Percentiles rank a stretch among this genome's conserved stretches.
phyloP scores from a whole-genome alignment of 176 grass and related monocot species.

The Oryza coarctata region DNA sequence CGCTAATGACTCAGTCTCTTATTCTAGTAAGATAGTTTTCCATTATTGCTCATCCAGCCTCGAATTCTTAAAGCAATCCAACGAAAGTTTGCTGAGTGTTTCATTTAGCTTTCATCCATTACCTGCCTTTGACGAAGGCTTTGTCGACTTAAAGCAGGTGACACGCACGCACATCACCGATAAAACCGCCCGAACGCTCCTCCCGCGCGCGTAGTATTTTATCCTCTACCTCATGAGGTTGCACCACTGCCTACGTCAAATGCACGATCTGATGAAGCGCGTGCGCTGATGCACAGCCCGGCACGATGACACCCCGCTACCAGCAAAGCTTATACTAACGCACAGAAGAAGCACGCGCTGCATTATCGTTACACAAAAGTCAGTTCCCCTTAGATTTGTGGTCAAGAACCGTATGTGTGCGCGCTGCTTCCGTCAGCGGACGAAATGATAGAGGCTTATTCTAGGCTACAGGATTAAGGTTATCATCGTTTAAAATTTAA shows the following conservation, averaged over 20 bases:
- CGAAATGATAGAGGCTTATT: not conserved
- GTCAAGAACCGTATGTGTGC: not conserved
- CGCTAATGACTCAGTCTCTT: no score
- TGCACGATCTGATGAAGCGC: not conserved
- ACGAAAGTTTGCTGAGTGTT: not conserved
- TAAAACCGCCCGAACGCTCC: not conserved
- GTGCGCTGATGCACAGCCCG: not conserved
- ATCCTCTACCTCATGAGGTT: slow-evolving; percentile 1
- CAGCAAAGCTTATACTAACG: slow-evolving; percentile 27
- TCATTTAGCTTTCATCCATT: not conserved
- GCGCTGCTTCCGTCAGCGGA: slow-evolving; percentile 32
- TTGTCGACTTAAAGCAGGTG: not conserved
- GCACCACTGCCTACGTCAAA: slow-evolving; percentile 55
- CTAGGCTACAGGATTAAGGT: no score
- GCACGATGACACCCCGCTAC: not conserved
- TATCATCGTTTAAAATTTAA: no score
- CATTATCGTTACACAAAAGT: not conserved
- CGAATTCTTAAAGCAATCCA: not conserved
- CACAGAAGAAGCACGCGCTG: not conserved
- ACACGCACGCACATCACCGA: not conserved
- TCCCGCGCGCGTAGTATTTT: not conserved
- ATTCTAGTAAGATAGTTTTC: no score
- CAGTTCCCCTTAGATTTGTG: not conserved
- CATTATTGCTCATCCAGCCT: no score
- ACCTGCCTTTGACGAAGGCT: not conserved